Evolutionary conservation across 345 rosid genomes (phyloP).

Genomic region (Eucalyptus coolabah): DNA sequence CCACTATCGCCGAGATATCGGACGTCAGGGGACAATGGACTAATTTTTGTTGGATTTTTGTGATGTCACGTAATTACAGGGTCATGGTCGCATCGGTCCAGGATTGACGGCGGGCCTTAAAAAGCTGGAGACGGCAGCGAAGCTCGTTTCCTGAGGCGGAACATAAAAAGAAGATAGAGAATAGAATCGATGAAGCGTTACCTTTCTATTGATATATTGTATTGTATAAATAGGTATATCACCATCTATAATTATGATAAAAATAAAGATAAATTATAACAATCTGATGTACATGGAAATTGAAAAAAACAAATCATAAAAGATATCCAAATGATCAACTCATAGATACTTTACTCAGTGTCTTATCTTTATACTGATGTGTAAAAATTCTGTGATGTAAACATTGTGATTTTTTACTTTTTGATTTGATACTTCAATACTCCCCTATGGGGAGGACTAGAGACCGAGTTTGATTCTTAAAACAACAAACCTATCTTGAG

Average conservation of each 20-base stretch:
- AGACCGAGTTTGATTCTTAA: neutral
- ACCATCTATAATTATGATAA: too few species aligned
- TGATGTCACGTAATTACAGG: neutral
- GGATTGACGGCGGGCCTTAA: neutral
- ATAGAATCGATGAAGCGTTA: neutral
- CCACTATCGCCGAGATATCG: neutral
- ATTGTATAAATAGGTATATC: too few species aligned
- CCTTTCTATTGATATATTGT: neutral
- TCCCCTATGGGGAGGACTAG: neutral
- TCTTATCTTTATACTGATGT: rapidly evolving
- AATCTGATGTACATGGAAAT: rapidly evolving
- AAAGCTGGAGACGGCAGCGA: neutral
- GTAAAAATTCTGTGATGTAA: rapidly evolving
- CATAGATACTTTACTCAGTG: rapidly evolving
- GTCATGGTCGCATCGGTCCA: neutral
- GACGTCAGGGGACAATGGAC: rapidly evolving
- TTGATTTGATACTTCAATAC: neutral
- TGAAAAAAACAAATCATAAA: too few species aligned
- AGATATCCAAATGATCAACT: too few species aligned
- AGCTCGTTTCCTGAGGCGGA: neutral
- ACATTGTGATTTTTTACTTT: neutral
- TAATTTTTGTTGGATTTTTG: neutral
- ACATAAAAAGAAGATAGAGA: rapidly evolving
- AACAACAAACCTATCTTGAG: rapidly evolving
- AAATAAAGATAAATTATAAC: too few species aligned